Base-by-base conservation (phyloP, 352 stramenopile genomes). In the Globisporangium okanoganense region DNA sequence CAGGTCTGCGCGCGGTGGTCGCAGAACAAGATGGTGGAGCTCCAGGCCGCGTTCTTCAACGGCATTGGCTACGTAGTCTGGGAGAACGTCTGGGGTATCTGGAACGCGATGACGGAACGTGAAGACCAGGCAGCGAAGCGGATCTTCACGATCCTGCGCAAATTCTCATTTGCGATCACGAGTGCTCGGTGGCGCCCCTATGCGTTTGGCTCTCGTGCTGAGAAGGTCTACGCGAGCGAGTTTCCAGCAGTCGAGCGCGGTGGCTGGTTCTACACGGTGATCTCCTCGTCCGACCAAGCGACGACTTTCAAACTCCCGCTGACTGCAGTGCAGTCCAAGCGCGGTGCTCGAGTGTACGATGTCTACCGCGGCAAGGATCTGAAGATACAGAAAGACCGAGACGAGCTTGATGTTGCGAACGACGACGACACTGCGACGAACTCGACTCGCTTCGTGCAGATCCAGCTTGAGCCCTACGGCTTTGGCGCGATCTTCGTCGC, bases 81-180 rank as follows among this genome's bases (percentile, higher is more conserved):
- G 87, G 87, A 96, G 49, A 96, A 96, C 59, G 83, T 96, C 18
- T 96, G 87, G 87, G 84, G 87, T 16, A 93, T 94, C 31, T 95
- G 80, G 82, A 94, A 92, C 49, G 75, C 69, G 10, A 88, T 94
- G 70, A 93, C 85, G 0, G 64, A 72, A 47, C 81, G 82, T 9
- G 85, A 96, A 69, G 75, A 75, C 61, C 75, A 88, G 60, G 80
- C 67, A 5, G 56, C 69, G 38, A 87, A 82, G 70, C 73, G 82
- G 2, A 77, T 75, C 58, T 90, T 91, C 43, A 54, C 73, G 9
- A 85, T 92, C 54, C 56, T 93, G 47, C 81, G 82, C 27, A 53
- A 74, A 20, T 93, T 95, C 43, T 49, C 75, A 2, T 67, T 62
- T 10, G 72, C 80, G 5, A 80, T 75, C 16, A 70, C 67, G 1